These are phyloP conservation scores for Monosporascus sp. DNA, from an alignment of 2,329 filamentous ascomycete genomes.

Conservation along the genomic window DNA sequence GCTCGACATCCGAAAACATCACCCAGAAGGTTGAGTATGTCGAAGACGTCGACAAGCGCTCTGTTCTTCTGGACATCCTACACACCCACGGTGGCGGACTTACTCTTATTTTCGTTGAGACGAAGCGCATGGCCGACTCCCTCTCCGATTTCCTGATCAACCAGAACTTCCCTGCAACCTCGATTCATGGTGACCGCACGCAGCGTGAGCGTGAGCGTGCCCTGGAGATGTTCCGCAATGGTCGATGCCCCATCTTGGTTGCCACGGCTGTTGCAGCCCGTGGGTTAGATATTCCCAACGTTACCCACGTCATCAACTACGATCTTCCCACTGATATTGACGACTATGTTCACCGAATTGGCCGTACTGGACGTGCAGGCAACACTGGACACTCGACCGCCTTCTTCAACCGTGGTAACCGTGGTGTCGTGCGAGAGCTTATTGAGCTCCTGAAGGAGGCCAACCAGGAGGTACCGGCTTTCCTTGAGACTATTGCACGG, in stretches of 20 bases:
- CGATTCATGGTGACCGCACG: constrained; percentile 96
- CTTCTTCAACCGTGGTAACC: constrained; percentile 99
- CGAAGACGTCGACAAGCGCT: constrained; percentile 95
- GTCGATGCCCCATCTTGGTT: constrained; percentile 90
- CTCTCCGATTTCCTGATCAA: constrained; percentile 98
- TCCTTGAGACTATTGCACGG: constrained; percentile 95
- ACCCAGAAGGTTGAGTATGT: constrained; percentile 98
- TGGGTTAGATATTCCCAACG: constrained; percentile 91
- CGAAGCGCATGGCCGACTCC: constrained; percentile 98
- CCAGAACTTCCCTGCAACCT: constrained; percentile 96
- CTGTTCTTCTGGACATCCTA: constrained; percentile 92
- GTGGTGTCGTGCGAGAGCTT: constrained; percentile 92
- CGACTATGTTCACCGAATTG: constrained; percentile 98
- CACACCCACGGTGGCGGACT: constrained; percentile 87
- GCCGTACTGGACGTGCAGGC: constrained; percentile 98
- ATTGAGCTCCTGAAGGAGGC: constrained; percentile 98
- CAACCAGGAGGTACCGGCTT: constrained; percentile 90
- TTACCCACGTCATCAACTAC: constrained; percentile 98
- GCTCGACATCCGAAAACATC: constrained; percentile 99
- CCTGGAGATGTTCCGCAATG: constrained; percentile 95
- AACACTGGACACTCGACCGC: constrained; percentile 98
- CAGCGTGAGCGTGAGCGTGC: constrained; percentile 98
- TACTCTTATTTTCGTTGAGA: constrained; percentile 97
- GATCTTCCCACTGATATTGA: constrained; percentile 98
- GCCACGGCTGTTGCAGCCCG: constrained; percentile 92